A percentile compares a stretch with the other conserved stretches of the same genome.
Conservation (phyloP, 345 rosid species). For the Populus deltoides region DNA sequence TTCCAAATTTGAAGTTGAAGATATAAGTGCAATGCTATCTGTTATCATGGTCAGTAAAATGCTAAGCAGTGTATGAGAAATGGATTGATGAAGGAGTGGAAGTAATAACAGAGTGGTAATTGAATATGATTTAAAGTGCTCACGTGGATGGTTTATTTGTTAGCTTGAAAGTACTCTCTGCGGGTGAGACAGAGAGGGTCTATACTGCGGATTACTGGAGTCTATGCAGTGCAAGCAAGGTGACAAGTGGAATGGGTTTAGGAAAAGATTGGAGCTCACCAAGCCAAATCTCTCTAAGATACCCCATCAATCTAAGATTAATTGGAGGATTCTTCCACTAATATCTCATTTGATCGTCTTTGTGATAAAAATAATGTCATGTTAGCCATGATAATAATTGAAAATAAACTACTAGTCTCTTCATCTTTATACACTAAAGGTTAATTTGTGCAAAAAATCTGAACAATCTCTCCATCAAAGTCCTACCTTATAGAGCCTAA, state of each 20-base stretch:
- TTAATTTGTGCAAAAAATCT: not conserved
- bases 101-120: not conserved
- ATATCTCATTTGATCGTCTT: not conserved
- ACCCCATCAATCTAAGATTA: not conserved
- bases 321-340: not conserved
- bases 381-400: not conserved
- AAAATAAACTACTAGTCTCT: not conserved
- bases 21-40: no score
- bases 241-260: not conserved
- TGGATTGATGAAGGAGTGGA: not conserved
- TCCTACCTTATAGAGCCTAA: not conserved
- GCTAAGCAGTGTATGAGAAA: not conserved
- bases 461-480: not conserved
- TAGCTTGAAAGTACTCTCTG: not conserved
- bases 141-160: not conserved
- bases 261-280: not conserved
- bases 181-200: not conserved
- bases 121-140: not conserved
- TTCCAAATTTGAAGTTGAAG: not conserved
- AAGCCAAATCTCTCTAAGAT: not conserved
- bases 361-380: not conserved
- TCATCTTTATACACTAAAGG: not conserved
- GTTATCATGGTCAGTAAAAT: not conserved
- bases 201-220: not conserved
- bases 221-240: not conserved